Conservation (phyloP, 345 rosid species). For the Camelina neglecta region DNA sequence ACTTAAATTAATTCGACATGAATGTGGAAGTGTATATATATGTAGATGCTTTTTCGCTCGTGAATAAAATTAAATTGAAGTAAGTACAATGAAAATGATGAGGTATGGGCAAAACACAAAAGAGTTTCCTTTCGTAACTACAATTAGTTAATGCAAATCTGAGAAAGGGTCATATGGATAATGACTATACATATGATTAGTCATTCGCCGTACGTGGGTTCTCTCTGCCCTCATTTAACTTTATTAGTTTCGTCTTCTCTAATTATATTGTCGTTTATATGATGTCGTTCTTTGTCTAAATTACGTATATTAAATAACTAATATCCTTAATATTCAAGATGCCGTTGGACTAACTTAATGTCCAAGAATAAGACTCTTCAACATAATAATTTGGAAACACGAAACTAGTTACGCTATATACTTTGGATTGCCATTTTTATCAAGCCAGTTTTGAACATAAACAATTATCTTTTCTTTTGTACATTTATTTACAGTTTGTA, state of each 20-base stretch:
- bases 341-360: conserved; percentile 33
- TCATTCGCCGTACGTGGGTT: conserved; percentile 21
- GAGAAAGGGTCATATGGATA: conserved; percentile 28
- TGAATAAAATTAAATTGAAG: conserved; percentile 13
- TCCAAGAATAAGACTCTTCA: conserved; percentile 22
- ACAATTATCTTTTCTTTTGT: background rate
- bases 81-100: conserved; percentile 30
- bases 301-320: background rate
- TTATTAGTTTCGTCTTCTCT: conserved; percentile 34
- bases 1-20: conserved; percentile 12
- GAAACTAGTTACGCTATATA: background rate
- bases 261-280: conserved; percentile 28
- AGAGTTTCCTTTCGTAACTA: conserved; percentile 15
- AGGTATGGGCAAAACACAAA: conserved; percentile 31
- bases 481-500: background rate
- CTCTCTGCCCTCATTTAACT: conserved; percentile 14
- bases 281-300: conserved; percentile 19
- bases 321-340: conserved; percentile 15
- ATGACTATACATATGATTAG: conserved; percentile 21
- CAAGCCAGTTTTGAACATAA: background rate
- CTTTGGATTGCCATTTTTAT: background rate
- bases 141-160: conserved; percentile 29
- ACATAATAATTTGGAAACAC: conserved; percentile 25
- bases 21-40: conserved; percentile 8
- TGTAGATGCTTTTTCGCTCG: conserved; percentile 21